Base-by-base conservation (phyloP, 371 early-diverging fungal species). In the Lichtheimia corymbifera region DNA sequence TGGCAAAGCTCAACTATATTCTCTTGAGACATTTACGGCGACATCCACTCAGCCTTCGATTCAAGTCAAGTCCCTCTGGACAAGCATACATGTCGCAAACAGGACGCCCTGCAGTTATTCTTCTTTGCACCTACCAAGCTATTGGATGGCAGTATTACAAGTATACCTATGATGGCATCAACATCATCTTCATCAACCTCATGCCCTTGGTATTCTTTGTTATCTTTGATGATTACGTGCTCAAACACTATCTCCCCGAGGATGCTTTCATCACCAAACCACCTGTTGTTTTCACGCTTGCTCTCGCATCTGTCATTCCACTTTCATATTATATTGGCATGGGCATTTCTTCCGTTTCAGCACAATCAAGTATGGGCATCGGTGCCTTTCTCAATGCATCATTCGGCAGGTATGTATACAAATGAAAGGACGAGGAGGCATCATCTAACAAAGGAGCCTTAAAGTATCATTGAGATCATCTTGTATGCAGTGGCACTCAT, bases 361-460 rank as follows among this genome's bases (percentile, higher is more conserved):
- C 97, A 7, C 96, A 97, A 71, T 91, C 94, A 5, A 90, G 91
- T 44, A 77, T 95, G 64, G 93, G 90, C 35, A 75, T 97, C 60
- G 98, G 97, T 18, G 94, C 97, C 0, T 96, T 96, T 27, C 91
- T 97, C 68, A 98, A 97, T 75, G 98, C 98, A 13, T 94, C 98
- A 0, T 98, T 98, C 74, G 97, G 97, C 55, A 61, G 59, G 59
- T 59, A 59, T 25, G 7, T 53, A 12, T 24, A 25, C 24, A 54
- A 24, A 11, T 6, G 35, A 28, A 35, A 9, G 35, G 13, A 40
- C 5, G n/a, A 50, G 4, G 18, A 22, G n/a, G 2, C 35, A 35
- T 35, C 0, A 41, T 51, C 7, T 49, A n/a, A 35, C 2, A 18
- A n/a, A 12, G 22, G 13, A 35, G 22, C 2, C 22, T 22, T 42